These are phyloP conservation scores for Fusarium pininemorale DNA, from an alignment of 2,329 filamentous ascomycete species.

Conservation along the genomic window DNA sequence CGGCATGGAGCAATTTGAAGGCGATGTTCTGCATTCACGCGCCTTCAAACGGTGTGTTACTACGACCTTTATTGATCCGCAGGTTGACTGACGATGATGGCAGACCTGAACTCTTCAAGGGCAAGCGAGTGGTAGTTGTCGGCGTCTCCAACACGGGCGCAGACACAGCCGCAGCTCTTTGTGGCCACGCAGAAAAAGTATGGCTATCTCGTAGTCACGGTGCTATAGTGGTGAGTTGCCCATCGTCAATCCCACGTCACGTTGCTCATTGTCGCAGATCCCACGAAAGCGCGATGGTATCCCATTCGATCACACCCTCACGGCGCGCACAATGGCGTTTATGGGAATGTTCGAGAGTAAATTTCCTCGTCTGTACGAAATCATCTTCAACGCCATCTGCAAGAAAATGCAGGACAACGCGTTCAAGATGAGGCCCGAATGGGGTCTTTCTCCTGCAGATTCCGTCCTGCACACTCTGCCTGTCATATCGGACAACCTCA, in stretches of 20 bases:
- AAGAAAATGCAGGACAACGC: slow-evolving; percentile 35
- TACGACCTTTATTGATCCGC: accelerated
- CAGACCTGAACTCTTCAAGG: slow-evolving; percentile 47
- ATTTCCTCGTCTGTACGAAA: slow-evolving; percentile 34
- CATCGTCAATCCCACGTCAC: neutral
- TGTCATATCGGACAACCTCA: slow-evolving; percentile 42
- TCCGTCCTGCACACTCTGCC: slow-evolving; percentile 38
- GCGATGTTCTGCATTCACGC: slow-evolving; percentile 52
- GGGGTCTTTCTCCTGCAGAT: slow-evolving; percentile 41
- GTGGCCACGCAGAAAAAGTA: slow-evolving; percentile 48
- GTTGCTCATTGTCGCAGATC: slow-evolving; percentile 24
- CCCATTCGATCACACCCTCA: slow-evolving; percentile 48
- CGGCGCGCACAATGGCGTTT: slow-evolving; percentile 45
- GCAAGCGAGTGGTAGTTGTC: slow-evolving; percentile 55
- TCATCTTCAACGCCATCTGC: slow-evolving; percentile 37
- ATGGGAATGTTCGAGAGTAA: slow-evolving; percentile 43
- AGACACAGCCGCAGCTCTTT: slow-evolving; percentile 45
- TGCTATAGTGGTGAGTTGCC: slow-evolving; percentile 45
- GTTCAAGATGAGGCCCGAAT: slow-evolving; percentile 43
- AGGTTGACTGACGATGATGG: accelerated
- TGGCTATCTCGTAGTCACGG: slow-evolving; percentile 55
- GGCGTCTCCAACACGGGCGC: slow-evolving; percentile 53
- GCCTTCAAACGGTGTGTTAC: slow-evolving; percentile 44
- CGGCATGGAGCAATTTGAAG: slow-evolving; percentile 50
- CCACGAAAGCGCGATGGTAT: slow-evolving; percentile 46